These are phyloP conservation scores for Herpetomonas samuelpessoai DNA, from an alignment of 208 protist genomes.

Conservation along the genomic window DNA sequence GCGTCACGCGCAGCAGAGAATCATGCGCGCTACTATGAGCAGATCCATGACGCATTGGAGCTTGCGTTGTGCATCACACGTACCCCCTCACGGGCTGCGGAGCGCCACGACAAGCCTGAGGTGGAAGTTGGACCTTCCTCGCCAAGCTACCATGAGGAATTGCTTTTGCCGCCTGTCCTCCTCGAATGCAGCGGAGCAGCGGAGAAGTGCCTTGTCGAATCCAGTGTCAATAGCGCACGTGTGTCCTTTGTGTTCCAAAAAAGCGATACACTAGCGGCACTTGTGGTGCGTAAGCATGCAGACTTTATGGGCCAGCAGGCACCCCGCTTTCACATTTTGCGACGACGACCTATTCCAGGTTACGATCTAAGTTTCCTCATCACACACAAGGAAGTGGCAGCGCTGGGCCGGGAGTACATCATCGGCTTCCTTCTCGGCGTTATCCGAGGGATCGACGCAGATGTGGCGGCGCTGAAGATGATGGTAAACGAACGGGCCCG, in stretches of 20 bases:
- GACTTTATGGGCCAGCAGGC: conserved; percentile 94
- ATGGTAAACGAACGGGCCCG: conserved; percentile 32
- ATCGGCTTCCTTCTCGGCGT: conserved; percentile 97
- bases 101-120: conserved; percentile 98
- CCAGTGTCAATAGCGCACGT: conserved; percentile 96
- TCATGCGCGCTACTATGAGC: conserved; percentile 86
- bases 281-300: conserved; percentile 94
- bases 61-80: conserved; percentile 96
- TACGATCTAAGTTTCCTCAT: conserved; percentile 98
- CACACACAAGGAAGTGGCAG: conserved; percentile 96
- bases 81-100: conserved; percentile 95
- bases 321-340: conserved; percentile 94
- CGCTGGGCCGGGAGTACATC: conserved; percentile 93
- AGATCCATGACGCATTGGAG: conserved; percentile 90
- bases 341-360: conserved; percentile 90
- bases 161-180: conserved; percentile 70
- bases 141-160: not conserved
- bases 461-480: conserved; percentile 96
- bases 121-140: conserved; percentile 79
- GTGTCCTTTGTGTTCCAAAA: conserved; percentile 93
- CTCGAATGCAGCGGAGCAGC: conserved; percentile 45
- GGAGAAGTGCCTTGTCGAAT: conserved; percentile 93
- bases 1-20: too few species aligned
- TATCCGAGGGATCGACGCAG: conserved; percentile 95
- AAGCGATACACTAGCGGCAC: conserved; percentile 92